A percentile compares a stretch with the other conserved stretches of the same genome.
These are phyloP conservation scores for Meyerozyma elateridarum DNA, from an alignment of 1,139 yeast species.

Conservation along the genomic window DNA sequence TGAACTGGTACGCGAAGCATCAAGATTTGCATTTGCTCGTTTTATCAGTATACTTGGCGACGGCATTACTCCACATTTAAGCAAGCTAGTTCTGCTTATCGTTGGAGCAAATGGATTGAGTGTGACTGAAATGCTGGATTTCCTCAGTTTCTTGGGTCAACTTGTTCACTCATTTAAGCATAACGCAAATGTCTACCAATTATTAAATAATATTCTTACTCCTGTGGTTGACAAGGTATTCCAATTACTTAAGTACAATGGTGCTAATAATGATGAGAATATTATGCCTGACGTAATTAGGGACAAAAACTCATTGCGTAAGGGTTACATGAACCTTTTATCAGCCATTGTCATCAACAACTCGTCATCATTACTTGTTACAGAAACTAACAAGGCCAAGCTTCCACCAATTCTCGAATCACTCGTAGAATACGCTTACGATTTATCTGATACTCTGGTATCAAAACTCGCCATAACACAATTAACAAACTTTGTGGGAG, in stretches of 20 bases:
- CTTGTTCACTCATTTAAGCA: slow-evolving; percentile 71
- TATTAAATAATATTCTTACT: slow-evolving; percentile 66
- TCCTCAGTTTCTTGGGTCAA: slow-evolving; percentile 83
- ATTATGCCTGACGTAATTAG: slow-evolving; percentile 49
- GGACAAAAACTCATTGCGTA: slow-evolving; percentile 59
- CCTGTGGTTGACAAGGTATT: slow-evolving; percentile 71
- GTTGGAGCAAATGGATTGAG: slow-evolving; percentile 63
- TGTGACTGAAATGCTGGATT: slow-evolving; percentile 68
- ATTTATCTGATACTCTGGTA: slow-evolving; percentile 47
- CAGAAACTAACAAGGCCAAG: slow-evolving; percentile 57
- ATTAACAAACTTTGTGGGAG: slow-evolving; percentile 58
- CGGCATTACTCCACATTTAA: slow-evolving; percentile 51
- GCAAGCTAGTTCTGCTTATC: slow-evolving; percentile 68
- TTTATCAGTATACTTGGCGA: slow-evolving; percentile 64
- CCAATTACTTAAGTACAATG: slow-evolving; percentile 37
- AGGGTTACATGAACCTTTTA: slow-evolving; percentile 64
- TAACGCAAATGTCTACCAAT: slow-evolving; percentile 64
- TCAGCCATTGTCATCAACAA: slow-evolving; percentile 72
- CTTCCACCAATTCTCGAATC: slow-evolving; percentile 63
- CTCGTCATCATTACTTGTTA: slow-evolving; percentile 69
- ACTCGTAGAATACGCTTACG: slow-evolving; percentile 62
- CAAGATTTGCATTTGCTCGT: slow-evolving; percentile 83
- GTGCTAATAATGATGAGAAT: slow-evolving; percentile 26
- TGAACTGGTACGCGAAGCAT: slow-evolving; percentile 76
- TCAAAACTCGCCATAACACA: slow-evolving; percentile 70